Percentiles rank a stretch among this genome's conserved stretches.
Conservation (phyloP, 2,329 filamentous ascomycete species). For the Dothideomycetidae sp. region DNA sequence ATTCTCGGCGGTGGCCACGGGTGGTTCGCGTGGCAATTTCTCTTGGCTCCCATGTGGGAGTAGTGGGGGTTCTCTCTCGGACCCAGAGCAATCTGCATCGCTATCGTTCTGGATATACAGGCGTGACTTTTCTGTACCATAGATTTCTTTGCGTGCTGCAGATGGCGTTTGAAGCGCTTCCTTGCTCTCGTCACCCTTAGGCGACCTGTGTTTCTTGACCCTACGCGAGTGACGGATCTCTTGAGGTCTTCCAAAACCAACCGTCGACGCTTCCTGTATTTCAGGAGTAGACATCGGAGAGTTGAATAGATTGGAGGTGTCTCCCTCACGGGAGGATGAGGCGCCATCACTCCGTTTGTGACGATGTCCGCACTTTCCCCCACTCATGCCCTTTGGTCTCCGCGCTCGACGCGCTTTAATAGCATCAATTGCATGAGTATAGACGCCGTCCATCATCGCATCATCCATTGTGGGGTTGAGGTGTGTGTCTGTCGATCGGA, state of each 20-base stretch:
- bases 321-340: slow-evolving; percentile 3
- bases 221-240: slow-evolving; percentile 11
- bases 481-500: neutral
- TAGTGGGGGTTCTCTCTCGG: slow-evolving; percentile 2
- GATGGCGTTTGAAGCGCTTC: neutral
- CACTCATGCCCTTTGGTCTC: neutral
- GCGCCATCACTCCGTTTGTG: slow-evolving; percentile 11
- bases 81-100: slow-evolving; percentile 8
- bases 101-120: slow-evolving; percentile 5
- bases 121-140: slow-evolving; percentile 1
- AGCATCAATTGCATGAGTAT: slow-evolving; percentile 4
- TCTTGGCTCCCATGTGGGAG: no score
- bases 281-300: slow-evolving; percentile 18
- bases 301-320: slow-evolving; percentile 8
- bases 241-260: slow-evolving; percentile 15
- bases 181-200: neutral
- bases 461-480: slow-evolving; percentile 1
- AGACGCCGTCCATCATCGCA: slow-evolving; percentile 6
- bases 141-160: neutral
- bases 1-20: no score
- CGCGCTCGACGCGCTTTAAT: slow-evolving; percentile 1
- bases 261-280: slow-evolving; percentile 15
- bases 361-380: neutral
- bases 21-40: no score
- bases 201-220: slow-evolving; percentile 4